These are phyloP conservation scores for Silene vulgaris DNA, from an alignment of 179 eudicot genomes.

Conservation along the genomic window DNA sequence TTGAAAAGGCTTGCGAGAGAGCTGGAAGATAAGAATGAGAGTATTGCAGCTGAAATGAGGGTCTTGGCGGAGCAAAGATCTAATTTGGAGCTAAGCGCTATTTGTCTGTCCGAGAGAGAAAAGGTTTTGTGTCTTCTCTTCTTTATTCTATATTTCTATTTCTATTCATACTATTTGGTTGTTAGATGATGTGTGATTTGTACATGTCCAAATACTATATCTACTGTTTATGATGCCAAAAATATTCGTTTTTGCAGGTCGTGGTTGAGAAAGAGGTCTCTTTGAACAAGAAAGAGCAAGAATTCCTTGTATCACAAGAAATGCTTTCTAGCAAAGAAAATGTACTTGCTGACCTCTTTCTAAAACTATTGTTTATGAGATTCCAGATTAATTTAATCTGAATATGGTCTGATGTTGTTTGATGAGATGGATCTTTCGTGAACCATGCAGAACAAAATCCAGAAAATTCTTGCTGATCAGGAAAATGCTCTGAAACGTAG, in stretches of 20 bases:
- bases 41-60: conserved; percentile 45
- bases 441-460: conserved; percentile 48
- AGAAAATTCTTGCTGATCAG: conserved; percentile 48
- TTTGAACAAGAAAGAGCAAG: conserved; percentile 65
- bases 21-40: conserved; percentile 49
- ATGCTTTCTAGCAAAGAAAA: conserved; percentile 53
- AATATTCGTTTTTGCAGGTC: conserved; percentile 38
- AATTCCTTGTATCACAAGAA: conserved; percentile 51
- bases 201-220: background rate
- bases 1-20: conserved; percentile 56
- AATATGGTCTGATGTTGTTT: conserved; percentile 2
- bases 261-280: conserved; percentile 50
- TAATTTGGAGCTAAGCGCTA: conserved; percentile 37
- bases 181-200: background rate
- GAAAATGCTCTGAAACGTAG: conserved; percentile 51
- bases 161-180: background rate
- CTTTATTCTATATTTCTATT: background rate
- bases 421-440: conserved; percentile 14
- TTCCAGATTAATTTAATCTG: background rate
- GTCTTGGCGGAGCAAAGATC: conserved; percentile 42
- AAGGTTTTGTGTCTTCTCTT: conserved; percentile 44
- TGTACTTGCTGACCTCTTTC: conserved; percentile 33
- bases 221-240: background rate
- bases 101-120: conserved; percentile 65
- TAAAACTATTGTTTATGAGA: background rate